Conservation (phyloP, 2,329 filamentous ascomycete species). For the Colletotrichum somersetense region DNA sequence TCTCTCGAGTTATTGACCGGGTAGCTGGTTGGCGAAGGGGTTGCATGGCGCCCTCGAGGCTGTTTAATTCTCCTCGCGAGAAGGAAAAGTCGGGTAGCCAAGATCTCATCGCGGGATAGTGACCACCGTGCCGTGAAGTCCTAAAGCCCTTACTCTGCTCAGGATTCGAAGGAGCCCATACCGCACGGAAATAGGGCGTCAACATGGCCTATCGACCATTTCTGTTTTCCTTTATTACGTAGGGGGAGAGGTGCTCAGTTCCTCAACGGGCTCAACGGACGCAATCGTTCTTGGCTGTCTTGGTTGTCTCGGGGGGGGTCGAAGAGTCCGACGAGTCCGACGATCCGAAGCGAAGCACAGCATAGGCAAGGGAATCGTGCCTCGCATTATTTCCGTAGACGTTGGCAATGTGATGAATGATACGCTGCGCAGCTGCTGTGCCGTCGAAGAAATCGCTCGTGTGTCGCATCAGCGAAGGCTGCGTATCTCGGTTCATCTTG, state of each 20-base stretch:
- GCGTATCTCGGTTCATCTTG: not conserved
- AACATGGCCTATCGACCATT: not conserved
- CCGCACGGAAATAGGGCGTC: not conserved
- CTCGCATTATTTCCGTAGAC: not conserved
- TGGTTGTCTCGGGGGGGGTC: not conserved
- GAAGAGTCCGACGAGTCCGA: not conserved
- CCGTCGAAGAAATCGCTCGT: slow-evolving; percentile 9
- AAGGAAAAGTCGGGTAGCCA: not conserved
- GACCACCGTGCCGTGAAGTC: not conserved
- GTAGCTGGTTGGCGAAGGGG: not conserved
- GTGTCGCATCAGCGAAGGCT: not conserved
- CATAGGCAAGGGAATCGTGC: not conserved
- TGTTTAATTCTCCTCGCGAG: not conserved
- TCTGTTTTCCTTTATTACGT: not conserved
- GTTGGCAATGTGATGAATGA: not conserved
- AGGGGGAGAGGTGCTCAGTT: too few species aligned
- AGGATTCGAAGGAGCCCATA: too few species aligned
- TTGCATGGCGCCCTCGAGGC: not conserved
- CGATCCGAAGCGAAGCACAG: not conserved
- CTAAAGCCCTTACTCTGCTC: not conserved
- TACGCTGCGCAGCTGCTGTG: not conserved
- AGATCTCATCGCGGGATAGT: not conserved
- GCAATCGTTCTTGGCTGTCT: not conserved
- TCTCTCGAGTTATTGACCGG: not conserved
- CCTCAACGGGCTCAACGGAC: not conserved